Evolutionary conservation across 805 yeast species (phyloP), one percentile per base, ranked within the genome.

Genomic region (Candida hispaniensis): DNA sequence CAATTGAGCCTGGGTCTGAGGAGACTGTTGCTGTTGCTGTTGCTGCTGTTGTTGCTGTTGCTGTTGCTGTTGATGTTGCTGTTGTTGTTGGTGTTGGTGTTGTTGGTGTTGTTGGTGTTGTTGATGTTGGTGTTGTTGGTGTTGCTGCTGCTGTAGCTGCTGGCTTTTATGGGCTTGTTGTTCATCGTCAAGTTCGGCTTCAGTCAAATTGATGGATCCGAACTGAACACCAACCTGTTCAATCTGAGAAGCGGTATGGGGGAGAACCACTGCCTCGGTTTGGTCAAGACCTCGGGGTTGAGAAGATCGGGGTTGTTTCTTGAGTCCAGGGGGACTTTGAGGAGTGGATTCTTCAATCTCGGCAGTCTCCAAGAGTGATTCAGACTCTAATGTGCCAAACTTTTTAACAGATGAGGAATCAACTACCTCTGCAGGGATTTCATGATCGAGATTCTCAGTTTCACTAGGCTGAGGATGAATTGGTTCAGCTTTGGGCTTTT

Each of bases 221-320:
- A 75, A 74, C 19, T 77, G 73, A 24, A 75, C 73, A 44, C 74
- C 76, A 17, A 69, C 67, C 30, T 67, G 56, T 49, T 59, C 61
- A 35, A 64, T 52, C 45, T 58, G 66, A 27, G 68, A 60, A 22
- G 67, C 56, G 26, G 61, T 59, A 44, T 80, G 80, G 51, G 75
- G 67, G 18, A 73, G 61, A 38, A 62, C 69, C 18, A 70, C 60
- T 10, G 58, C 62, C 18, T 63, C 64, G 50, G 61, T 66, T 42
- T 59, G 53, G 34, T 59, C 44, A 40, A 56, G 49, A 35, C 62
- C 56, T 44, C 58, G 56, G 44, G 48, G 47, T 8, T 48, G 34
- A 47, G 30, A 22, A 41, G 17, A 26, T 43, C 27, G 12, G 34
- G 34, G 15, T 30, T 16, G 17, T 41, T 34, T 20, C 43, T 27